These are phyloP conservation scores for Coniosporium apollinis DNA, from an alignment of 495 filamentous ascomycete genomes.

Conservation along the genomic window DNA sequence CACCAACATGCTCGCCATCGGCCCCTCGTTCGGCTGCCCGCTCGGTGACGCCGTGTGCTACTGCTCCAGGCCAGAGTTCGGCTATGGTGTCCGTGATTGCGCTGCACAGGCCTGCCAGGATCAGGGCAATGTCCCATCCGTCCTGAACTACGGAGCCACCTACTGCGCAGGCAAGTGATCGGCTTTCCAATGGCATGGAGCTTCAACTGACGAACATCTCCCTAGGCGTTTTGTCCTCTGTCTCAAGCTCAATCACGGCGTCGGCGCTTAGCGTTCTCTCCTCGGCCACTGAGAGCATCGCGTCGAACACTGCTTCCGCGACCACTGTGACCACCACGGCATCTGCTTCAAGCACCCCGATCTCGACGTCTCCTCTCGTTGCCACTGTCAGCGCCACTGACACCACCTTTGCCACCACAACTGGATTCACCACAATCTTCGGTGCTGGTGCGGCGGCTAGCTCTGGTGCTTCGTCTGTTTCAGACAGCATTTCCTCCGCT, in stretches of 20 bases:
- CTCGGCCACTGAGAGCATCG: conserved; percentile 5
- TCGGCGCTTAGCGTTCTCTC: conserved; percentile 11
- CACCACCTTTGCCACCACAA: conserved; percentile 12
- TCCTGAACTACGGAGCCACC: conserved; percentile 24
- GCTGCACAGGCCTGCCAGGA: conserved; percentile 43
- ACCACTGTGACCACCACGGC: background rate
- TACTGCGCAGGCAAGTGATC: conserved; percentile 23
- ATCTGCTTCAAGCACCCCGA: conserved; percentile 5
- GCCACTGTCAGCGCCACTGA: conserved; percentile 13
- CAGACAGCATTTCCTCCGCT: background rate
- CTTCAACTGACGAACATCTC: conserved; percentile 2
- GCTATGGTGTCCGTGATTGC: conserved; percentile 67
- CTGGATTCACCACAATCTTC: conserved; percentile 20
- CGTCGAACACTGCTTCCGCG: conserved; percentile 7
- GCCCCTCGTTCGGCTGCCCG: conserved; percentile 42
- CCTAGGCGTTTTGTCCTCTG: background rate
- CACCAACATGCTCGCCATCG: conserved; percentile 52
- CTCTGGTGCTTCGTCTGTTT: conserved; percentile 5
- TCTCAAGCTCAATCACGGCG: background rate
- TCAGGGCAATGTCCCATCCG: conserved; percentile 12
- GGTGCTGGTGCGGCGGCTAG: conserved; percentile 11
- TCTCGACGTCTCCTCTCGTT: conserved; percentile 17
- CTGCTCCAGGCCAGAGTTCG: conserved; percentile 51
- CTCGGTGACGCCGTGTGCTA: conserved; percentile 45
- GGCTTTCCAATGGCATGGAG: background rate